Percentiles rank a stretch among this genome's conserved stretches.
These are phyloP conservation scores for Davidsoniella eucalypti DNA, from an alignment of 2,329 filamentous ascomycete genomes.

Conservation along the genomic window DNA sequence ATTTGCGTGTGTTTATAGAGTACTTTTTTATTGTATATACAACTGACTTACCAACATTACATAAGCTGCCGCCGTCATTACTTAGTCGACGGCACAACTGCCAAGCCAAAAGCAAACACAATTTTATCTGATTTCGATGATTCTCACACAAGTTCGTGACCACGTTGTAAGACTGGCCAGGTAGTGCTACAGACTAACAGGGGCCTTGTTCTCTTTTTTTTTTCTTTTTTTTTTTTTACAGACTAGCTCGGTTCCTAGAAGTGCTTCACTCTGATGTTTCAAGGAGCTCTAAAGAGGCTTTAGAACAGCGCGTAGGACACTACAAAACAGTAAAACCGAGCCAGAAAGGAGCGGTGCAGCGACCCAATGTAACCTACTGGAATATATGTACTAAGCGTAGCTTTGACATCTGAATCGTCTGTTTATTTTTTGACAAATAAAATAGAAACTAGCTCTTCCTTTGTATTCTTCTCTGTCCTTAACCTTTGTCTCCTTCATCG, in stretches of 20 bases:
- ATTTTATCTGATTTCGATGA: background rate
- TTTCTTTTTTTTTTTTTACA: background rate
- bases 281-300: constrained; percentile 4
- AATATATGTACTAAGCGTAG: too few species aligned
- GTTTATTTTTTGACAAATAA: too few species aligned
- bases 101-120: too few species aligned
- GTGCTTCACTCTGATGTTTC: constrained; percentile 6
- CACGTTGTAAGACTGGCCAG: background rate
- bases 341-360: too few species aligned
- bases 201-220: background rate
- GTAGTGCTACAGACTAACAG: background rate
- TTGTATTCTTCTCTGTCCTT: too few species aligned
- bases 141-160: background rate
- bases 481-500: too few species aligned
- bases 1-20: background rate
- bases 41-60: background rate
- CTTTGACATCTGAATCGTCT: too few species aligned
- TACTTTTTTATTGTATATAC: background rate
- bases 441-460: too few species aligned
- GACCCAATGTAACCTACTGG: too few species aligned
- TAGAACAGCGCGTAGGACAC: background rate
- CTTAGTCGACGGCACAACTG: too few species aligned
- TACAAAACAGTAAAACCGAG: too few species aligned
- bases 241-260: background rate
- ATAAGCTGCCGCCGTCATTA: background rate